Conservation (phyloP, 2,329 filamentous ascomycete genomes). For the Aspergillus spinulosporus region DNA sequence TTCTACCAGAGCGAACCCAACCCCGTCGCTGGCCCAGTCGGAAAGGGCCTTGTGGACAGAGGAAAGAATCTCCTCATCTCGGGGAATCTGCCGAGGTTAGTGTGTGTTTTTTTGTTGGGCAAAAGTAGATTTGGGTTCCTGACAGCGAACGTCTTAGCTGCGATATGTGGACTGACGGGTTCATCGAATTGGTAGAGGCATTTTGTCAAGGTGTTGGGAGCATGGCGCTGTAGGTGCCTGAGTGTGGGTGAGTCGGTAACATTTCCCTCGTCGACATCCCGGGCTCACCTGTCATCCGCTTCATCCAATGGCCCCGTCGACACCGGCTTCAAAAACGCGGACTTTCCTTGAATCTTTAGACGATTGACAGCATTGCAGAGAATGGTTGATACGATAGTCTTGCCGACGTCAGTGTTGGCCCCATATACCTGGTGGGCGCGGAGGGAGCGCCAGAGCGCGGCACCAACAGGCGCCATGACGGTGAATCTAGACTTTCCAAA, state of each 20-base stretch:
- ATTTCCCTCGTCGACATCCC: not conserved
- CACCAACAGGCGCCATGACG: conserved; percentile 53
- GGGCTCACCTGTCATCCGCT: conserved; percentile 65
- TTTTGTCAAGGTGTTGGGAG: conserved; percentile 57
- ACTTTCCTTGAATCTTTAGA: conserved; percentile 44
- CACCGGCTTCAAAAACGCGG: conserved; percentile 75
- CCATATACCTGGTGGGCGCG: conserved; percentile 75
- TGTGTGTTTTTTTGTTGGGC: not conserved
- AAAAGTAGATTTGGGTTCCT: not conserved
- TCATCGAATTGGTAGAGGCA: conserved; percentile 71
- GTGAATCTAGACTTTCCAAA: not conserved
- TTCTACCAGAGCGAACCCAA: conserved; percentile 70
- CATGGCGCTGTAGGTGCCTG: conserved; percentile 63
- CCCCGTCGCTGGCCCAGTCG: conserved; percentile 34
- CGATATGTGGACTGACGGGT: conserved; percentile 76
- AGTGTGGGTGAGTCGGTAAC: not conserved
- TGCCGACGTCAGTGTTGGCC: conserved; percentile 81
- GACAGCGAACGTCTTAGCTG: conserved; percentile 55
- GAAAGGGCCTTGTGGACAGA: conserved; percentile 50
- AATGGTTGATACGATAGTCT: conserved; percentile 75
- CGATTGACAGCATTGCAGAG: conserved; percentile 63
- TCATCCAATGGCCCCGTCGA: conserved; percentile 72
- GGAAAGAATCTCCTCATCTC: conserved; percentile 52
- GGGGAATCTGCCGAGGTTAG: conserved; percentile 45
- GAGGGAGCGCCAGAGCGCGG: conserved; percentile 67